phyloP scores from a whole-genome alignment of 2,329 filamentous ascomycete species.

The Didymella arachidicola region DNA sequence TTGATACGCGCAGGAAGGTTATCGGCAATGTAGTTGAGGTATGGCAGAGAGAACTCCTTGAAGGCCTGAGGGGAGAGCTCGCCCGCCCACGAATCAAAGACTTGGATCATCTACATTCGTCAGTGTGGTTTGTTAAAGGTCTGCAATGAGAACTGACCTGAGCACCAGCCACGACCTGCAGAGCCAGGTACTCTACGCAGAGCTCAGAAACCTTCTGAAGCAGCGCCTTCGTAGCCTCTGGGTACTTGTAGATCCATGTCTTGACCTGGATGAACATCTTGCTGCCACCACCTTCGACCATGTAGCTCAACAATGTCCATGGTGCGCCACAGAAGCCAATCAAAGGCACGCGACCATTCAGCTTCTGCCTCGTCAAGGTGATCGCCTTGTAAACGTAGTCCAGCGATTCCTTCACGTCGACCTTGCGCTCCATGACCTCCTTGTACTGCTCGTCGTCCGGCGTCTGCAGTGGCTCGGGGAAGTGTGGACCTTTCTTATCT shows the following conservation, averaged over 20 bases:
- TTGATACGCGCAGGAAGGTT: constrained; percentile 77
- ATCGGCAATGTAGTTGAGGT: constrained; percentile 81
- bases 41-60: constrained; percentile 84
- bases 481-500: constrained; percentile 95
- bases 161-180: constrained; percentile 91
- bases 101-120: constrained; percentile 75
- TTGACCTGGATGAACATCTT: constrained; percentile 95
- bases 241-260: constrained; percentile 94
- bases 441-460: constrained; percentile 86
- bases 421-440: constrained; percentile 75
- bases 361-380: constrained; percentile 85
- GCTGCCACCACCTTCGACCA: constrained; percentile 96
- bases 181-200: constrained; percentile 91
- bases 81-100: constrained; percentile 98
- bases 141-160: constrained; percentile 63
- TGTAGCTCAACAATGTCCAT: constrained; percentile 97
- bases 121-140: constrained; percentile 15
- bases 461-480: constrained; percentile 80
- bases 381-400: constrained; percentile 97
- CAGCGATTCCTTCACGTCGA: constrained; percentile 85
- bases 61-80: constrained; percentile 88
- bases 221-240: constrained; percentile 78
- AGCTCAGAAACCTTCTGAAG: constrained; percentile 92
- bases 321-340: constrained; percentile 97
- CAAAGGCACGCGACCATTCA: constrained; percentile 86